A percentile compares a stretch with the other conserved stretches of the same genome.
Conservation (phyloP, 2,329 filamentous ascomycete genomes). For the Penicillium sp. region DNA sequence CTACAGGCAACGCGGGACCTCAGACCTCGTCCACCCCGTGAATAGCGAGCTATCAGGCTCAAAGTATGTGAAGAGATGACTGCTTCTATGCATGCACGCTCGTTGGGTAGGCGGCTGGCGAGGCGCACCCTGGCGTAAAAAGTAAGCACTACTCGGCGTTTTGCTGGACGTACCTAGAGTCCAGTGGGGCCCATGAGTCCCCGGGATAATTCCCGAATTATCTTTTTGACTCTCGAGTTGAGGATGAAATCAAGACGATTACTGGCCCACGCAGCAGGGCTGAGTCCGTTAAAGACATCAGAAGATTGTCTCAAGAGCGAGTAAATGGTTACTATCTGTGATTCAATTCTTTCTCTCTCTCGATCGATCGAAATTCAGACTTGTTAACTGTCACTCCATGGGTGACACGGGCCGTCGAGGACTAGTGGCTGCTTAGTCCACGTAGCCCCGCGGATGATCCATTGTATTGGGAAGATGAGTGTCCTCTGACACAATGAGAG, state of each 20-base stretch:
- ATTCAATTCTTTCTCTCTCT: too few species aligned
- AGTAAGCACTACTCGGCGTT: background rate
- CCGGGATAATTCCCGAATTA: too few species aligned
- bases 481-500: background rate
- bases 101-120: background rate
- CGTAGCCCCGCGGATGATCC: background rate
- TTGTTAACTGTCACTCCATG: too few species aligned
- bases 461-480: background rate
- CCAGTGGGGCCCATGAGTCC: too few species aligned
- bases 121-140: background rate
- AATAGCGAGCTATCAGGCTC: background rate
- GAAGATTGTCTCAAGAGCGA: too few species aligned
- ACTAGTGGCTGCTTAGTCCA: background rate
- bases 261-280: too few species aligned
- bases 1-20: background rate
- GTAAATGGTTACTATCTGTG: too few species aligned
- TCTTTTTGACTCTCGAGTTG: too few species aligned
- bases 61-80: background rate
- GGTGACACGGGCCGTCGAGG: background rate
- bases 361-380: too few species aligned
- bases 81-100: background rate
- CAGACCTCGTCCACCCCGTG: background rate
- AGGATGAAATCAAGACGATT: too few species aligned
- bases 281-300: too few species aligned
- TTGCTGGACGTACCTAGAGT: background rate